phyloP scores from a whole-genome alignment of 169 alveolate genomes.

The Cryptosporidium bovis region DNA sequence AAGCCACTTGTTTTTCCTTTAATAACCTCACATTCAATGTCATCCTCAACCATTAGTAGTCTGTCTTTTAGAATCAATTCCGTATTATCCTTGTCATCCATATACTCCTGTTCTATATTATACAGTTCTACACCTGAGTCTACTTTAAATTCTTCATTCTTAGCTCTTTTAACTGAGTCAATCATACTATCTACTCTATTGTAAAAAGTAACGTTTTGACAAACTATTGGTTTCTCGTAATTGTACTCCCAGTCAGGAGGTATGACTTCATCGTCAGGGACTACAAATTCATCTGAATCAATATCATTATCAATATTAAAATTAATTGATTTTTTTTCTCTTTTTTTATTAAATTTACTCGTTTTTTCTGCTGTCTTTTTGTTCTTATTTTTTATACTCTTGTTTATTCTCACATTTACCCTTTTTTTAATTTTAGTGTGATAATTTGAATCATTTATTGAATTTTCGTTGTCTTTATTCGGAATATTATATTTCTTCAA shows the following conservation, averaged over 20 bases:
- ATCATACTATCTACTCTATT: conserved; percentile 40
- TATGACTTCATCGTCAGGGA: conserved; percentile 64
- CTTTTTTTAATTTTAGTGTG: not conserved
- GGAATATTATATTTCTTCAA: no score
- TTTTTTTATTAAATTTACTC: not conserved
- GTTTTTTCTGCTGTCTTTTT: not conserved
- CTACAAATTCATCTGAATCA: conserved; percentile 64
- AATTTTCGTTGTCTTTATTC: no score
- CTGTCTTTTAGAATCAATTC: conserved; percentile 18
- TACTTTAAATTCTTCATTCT: not conserved
- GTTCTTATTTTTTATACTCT: not conserved
- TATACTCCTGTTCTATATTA: conserved; percentile 36
- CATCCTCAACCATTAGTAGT: not conserved
- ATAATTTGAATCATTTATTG: not conserved
- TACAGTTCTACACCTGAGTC: not conserved
- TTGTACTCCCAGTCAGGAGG: conserved; percentile 74
- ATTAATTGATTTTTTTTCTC: no score
- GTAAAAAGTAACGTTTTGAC: conserved; percentile 56
- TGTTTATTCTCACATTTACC: not conserved
- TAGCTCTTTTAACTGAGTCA: not conserved
- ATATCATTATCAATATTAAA: no score
- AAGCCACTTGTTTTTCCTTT: no score
- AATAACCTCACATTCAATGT: not conserved
- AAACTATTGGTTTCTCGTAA: conserved; percentile 37
- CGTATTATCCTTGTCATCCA: conserved; percentile 59